Percentiles rank a stretch among this genome's conserved stretches.
phyloP scores from a whole-genome alignment of 768 basidiomycete genomes.

The Tylopilus vinaceipallidus region DNA sequence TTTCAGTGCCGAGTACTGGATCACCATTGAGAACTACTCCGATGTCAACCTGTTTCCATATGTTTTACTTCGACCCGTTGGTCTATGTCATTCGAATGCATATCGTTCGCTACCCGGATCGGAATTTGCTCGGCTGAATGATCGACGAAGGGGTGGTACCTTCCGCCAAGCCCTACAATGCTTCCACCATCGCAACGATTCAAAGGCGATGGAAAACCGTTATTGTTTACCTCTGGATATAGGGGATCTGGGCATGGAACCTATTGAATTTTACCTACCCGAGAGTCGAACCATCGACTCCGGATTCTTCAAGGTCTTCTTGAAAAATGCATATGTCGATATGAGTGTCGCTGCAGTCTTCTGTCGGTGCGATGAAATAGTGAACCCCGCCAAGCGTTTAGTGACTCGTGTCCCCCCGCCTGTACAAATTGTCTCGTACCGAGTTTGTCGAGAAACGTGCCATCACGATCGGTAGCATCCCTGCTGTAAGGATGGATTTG shows the following conservation, averaged over 20 bases:
- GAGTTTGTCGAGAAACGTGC: too few relatives aligned
- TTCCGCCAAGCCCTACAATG: constrained; percentile 3
- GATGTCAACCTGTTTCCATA: constrained; percentile 21
- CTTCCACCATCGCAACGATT: constrained; percentile 9
- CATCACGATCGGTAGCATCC: constrained; percentile 84
- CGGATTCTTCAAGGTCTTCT: constrained; percentile 21
- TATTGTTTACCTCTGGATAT: constrained; percentile 19
- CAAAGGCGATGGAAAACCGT: constrained; percentile 2
- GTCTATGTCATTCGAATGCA: constrained; percentile 20
- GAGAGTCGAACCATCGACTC: constrained; percentile 8
- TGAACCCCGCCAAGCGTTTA: too few relatives aligned
- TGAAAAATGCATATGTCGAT: constrained; percentile 19
- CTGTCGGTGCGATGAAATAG: constrained; percentile 2
- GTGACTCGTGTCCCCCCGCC: too few relatives aligned
- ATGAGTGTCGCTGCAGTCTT: constrained; percentile 11
- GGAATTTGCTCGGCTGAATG: background rate
- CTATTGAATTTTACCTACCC: constrained; percentile 18
- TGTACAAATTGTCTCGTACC: too few relatives aligned
- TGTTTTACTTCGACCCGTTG: constrained; percentile 22
- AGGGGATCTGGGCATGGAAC: constrained; percentile 19
- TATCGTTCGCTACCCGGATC: background rate
- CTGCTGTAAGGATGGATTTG: constrained; percentile 58
- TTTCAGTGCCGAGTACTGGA: constrained; percentile 11
- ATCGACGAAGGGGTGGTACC: constrained; percentile 12
- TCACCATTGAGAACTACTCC: constrained; percentile 22